Evolutionary conservation across 495 filamentous ascomycete genomes (phyloP).

Genomic region (Amorphotheca resinae): DNA sequence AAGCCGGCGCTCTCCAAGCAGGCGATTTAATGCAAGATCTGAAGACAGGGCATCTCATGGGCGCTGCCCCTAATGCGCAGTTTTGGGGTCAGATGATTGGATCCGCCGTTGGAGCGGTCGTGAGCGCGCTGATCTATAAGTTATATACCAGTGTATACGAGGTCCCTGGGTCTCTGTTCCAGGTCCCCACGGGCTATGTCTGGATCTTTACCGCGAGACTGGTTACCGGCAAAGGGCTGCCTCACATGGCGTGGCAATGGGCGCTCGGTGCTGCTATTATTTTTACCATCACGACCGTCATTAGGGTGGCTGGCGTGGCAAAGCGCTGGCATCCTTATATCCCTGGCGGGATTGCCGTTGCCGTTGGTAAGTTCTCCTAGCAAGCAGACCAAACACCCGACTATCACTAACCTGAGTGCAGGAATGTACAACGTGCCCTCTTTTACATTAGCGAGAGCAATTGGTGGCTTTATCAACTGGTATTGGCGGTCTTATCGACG

Average conservation of each 20-base stretch:
- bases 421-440: constrained; percentile 97
- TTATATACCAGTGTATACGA: constrained; percentile 84
- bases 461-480: constrained; percentile 76
- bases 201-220: constrained; percentile 95
- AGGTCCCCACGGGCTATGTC: constrained; percentile 86
- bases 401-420: constrained; percentile 21
- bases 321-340: constrained; percentile 47
- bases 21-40: constrained; percentile 98
- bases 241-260: constrained; percentile 66
- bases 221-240: constrained; percentile 86
- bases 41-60: constrained; percentile 89
- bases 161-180: constrained; percentile 77
- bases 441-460: constrained; percentile 81
- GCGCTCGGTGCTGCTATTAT: constrained; percentile 56
- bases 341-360: constrained; percentile 90
- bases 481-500: constrained; percentile 51
- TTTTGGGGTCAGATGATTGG: constrained; percentile 96
- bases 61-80: constrained; percentile 84
- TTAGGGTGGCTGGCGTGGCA: constrained; percentile 44
- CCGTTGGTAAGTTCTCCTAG: constrained; percentile 47
- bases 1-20: constrained; percentile 84
- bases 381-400: neutral
- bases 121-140: constrained; percentile 78
- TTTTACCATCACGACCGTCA: constrained; percentile 54
- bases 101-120: constrained; percentile 72